Percentiles rank a stretch among this genome's conserved stretches.
Evolutionary conservation across 345 rosid genomes (phyloP).

Genomic region (Eucalyptus coolabah): DNA sequence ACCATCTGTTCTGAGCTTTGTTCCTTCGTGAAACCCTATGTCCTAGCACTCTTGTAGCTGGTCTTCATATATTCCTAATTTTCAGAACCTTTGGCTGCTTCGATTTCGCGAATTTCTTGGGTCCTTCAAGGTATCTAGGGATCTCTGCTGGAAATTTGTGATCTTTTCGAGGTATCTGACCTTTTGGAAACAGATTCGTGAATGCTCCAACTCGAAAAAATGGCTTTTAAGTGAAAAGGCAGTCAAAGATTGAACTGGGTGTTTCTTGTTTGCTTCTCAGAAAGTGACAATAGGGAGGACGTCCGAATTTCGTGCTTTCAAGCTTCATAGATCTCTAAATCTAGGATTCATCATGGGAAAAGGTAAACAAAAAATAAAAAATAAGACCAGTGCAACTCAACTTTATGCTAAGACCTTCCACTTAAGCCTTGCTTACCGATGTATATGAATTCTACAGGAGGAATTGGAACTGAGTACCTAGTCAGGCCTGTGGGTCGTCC

Average conservation of each 20-base stretch:
- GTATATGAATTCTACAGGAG: slow-evolving; percentile 12
- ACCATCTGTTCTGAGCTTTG: not conserved
- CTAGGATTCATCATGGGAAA: not conserved
- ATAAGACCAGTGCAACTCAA: too few relatives aligned
- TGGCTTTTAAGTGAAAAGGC: not conserved
- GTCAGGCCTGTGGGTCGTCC: slow-evolving; percentile 73
- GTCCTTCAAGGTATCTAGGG: too few relatives aligned
- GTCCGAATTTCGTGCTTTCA: not conserved
- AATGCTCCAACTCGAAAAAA: not conserved
- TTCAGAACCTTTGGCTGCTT: not conserved
- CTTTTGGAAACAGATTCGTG: not conserved
- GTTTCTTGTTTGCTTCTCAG: not conserved
- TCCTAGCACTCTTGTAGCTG: not conserved
- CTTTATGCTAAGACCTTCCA: not conserved
- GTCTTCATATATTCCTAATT: not conserved
- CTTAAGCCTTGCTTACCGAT: not conserved
- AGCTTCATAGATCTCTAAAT: not conserved
- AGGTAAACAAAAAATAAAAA: too few relatives aligned
- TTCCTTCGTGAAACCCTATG: not conserved
- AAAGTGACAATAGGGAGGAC: not conserved
- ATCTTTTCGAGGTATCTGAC: not conserved
- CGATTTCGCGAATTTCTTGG: not conserved
- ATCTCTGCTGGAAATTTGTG: too few relatives aligned
- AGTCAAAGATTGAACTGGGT: not conserved
- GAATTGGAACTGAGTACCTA: slow-evolving; percentile 57